Conservation (phyloP, 2,329 filamentous ascomycete species). For the Penicillium sp. region DNA sequence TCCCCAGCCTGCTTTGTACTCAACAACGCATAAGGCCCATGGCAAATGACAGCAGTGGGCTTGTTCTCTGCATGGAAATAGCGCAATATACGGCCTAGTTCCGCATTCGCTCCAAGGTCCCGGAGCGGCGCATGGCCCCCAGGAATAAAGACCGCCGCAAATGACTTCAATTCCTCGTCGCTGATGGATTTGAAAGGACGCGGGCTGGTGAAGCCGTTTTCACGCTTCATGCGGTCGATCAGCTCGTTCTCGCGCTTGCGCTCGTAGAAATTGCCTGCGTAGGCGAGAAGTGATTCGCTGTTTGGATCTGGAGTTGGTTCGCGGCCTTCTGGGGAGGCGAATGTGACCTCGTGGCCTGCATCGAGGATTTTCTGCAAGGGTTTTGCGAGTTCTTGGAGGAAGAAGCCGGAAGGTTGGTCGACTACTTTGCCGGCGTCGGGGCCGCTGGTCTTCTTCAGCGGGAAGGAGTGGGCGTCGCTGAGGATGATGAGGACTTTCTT, state of each 20-base stretch:
- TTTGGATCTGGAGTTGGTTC: constrained; percentile 44
- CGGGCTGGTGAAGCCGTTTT: constrained; percentile 43
- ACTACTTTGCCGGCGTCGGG: constrained; percentile 23
- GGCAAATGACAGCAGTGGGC: constrained; percentile 47
- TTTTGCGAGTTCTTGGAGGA: constrained; percentile 42
- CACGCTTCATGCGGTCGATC: constrained; percentile 45
- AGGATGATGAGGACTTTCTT: constrained; percentile 47
- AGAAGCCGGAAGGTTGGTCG: constrained; percentile 35
- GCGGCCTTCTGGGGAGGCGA: constrained; percentile 45
- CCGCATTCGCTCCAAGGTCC: constrained; percentile 42
- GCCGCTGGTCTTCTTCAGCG: constrained; percentile 31
- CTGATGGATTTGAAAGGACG: constrained; percentile 39
- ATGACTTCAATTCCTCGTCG: constrained; percentile 41
- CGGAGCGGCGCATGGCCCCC: constrained; percentile 46
- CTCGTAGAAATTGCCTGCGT: constrained; percentile 48
- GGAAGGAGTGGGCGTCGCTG: constrained; percentile 42
- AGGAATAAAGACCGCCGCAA: constrained; percentile 45
- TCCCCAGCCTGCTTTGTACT: constrained; percentile 39
- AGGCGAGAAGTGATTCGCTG: constrained; percentile 42
- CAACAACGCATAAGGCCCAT: constrained; percentile 47
- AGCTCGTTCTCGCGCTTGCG: constrained; percentile 41
- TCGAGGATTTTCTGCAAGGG: constrained; percentile 38
- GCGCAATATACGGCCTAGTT: constrained; percentile 43
- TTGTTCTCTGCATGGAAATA: constrained; percentile 43
- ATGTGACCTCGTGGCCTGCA: constrained; percentile 43